phyloP scores from a whole-genome alignment of 352 stramenopile species.

The Phytophthora sp. region DNA sequence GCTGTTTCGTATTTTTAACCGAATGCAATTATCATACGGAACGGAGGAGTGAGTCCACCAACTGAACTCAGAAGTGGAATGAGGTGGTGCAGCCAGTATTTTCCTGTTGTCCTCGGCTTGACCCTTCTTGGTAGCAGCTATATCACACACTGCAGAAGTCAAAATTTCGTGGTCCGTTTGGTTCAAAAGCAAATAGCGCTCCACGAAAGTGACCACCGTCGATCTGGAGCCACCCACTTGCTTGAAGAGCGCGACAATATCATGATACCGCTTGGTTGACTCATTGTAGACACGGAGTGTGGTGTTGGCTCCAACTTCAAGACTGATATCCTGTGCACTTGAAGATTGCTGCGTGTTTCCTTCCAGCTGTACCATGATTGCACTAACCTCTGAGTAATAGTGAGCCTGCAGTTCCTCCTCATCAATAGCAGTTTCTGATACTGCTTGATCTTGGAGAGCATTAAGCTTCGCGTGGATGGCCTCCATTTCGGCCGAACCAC shows the following conservation, averaged over 20 bases:
- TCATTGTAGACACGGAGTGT: slow-evolving; percentile 79
- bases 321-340: slow-evolving; percentile 61
- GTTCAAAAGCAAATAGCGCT: slow-evolving; percentile 83
- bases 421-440: slow-evolving; percentile 38
- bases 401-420: slow-evolving; percentile 58
- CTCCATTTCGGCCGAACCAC: slow-evolving; percentile 65
- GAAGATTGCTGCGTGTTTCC: slow-evolving; percentile 60
- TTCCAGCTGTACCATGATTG: slow-evolving; percentile 70
- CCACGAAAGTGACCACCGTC: slow-evolving; percentile 82
- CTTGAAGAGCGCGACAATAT: slow-evolving; percentile 76
- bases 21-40: slow-evolving; percentile 68
- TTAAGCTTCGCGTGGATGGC: slow-evolving; percentile 81
- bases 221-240: slow-evolving; percentile 64
- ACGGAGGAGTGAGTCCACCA: slow-evolving; percentile 58
- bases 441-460: slow-evolving; percentile 38
- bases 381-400: slow-evolving; percentile 74
- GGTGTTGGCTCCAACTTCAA: slow-evolving; percentile 70
- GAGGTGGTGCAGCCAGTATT: slow-evolving; percentile 35
- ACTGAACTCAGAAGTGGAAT: slow-evolving; percentile 66
- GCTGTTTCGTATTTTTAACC: slow-evolving; percentile 54
- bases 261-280: slow-evolving; percentile 70
- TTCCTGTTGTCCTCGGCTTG: slow-evolving; percentile 31
- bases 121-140: slow-evolving; percentile 25
- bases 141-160: slow-evolving; percentile 50
- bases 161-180: slow-evolving; percentile 68